Base-by-base conservation (phyloP, 441 rosid species). In the Breynia disticha region DNA sequence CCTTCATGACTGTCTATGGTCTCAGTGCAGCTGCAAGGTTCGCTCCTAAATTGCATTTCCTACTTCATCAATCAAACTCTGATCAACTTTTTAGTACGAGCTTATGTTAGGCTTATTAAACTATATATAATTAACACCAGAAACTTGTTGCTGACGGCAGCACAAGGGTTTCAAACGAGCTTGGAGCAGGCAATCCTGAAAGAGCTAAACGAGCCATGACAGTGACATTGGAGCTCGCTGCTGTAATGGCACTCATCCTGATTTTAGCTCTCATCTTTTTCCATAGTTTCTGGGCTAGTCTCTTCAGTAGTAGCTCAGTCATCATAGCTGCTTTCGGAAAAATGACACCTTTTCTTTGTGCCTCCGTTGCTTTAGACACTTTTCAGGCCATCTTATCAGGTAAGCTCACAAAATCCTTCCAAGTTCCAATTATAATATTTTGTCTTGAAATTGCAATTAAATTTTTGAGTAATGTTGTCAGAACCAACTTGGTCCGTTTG, bases 21-120 rank as follows among this genome's bases (percentile, higher is more conserved):
- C 76, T 87, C 2, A 75, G 88, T 65, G 88, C 96, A 5, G 73
- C 79, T 18, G 83, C 83, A 51, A 87, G 90, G 96, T 41, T 41
- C 10, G 44, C 13, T 41, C 5, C 3, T 4, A 41, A 41, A 11
- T 41, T 41, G 13, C 44, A 11, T 41, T 4, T 41, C 13, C 9
- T 11, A 11, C 44, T 41, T 4, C 44, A 11, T 9, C 41, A 37
- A 37, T 5, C 41, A 37, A 37, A 37, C 11, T 11, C 41, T 11
- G 7, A 5, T 37, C 6, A 37, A 37, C 6, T 37, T 37, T 37
- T n/a, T n/a, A n/a, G 35, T 28, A 28, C 44, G 4, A 41, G 10
- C 9, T 15, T 9, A 3, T 41, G 1, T 41, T 41, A 9, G n/a
- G 2, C 13, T 41, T 15, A 41, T n/a, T 15, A 11, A 11, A 9